Percentiles rank a stretch among this genome's conserved stretches.
Conservation (phyloP, 1,284 basidiomycete species). For the Ustilago trichophora region DNA sequence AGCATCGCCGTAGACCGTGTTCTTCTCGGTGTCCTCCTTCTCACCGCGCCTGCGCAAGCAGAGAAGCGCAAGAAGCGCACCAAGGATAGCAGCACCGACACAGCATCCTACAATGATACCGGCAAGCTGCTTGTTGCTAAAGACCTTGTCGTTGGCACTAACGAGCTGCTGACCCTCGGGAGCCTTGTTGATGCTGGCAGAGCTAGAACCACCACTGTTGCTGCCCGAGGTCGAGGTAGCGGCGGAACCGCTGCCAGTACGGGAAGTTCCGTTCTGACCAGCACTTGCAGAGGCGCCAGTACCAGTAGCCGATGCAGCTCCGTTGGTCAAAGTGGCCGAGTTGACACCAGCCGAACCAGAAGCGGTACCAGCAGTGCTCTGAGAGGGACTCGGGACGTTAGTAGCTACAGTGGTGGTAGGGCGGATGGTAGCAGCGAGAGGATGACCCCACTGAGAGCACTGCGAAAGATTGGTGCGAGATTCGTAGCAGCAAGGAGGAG, state of each 20-base stretch:
- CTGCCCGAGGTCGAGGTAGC: constrained; percentile 10
- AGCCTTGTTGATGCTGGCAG: constrained; percentile 17
- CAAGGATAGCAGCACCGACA: constrained; percentile 53
- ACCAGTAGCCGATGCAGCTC: constrained; percentile 14
- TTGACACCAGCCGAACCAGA: constrained; percentile 12
- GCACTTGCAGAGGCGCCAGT: background rate
- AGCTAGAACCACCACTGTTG: constrained; percentile 2
- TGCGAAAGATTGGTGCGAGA: constrained; percentile 50
- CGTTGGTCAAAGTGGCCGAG: constrained; percentile 26
- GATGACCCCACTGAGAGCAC: constrained; percentile 55
- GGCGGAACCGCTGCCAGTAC: constrained; percentile 8
- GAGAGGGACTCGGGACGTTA: constrained; percentile 24
- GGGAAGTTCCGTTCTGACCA: constrained; percentile 5
- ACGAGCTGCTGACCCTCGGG: constrained; percentile 29
- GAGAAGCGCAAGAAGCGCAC: constrained; percentile 45
- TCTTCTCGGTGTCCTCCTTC: constrained; percentile 31
- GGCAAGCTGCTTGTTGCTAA: constrained; percentile 39
- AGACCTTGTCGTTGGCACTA: constrained; percentile 29
- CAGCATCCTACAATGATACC: constrained; percentile 55
- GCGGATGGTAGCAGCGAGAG: constrained; percentile 46
- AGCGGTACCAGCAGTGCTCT: constrained; percentile 15
- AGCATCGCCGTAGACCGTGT: constrained; percentile 34
- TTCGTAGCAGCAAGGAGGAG: constrained; percentile 55
- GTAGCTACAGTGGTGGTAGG: constrained; percentile 50
- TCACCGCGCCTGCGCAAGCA: constrained; percentile 35